Evolutionary conservation across 345 rosid genomes (phyloP), one percentile per base, ranked within the genome.

Genomic region (Brassica cretica): DNA sequence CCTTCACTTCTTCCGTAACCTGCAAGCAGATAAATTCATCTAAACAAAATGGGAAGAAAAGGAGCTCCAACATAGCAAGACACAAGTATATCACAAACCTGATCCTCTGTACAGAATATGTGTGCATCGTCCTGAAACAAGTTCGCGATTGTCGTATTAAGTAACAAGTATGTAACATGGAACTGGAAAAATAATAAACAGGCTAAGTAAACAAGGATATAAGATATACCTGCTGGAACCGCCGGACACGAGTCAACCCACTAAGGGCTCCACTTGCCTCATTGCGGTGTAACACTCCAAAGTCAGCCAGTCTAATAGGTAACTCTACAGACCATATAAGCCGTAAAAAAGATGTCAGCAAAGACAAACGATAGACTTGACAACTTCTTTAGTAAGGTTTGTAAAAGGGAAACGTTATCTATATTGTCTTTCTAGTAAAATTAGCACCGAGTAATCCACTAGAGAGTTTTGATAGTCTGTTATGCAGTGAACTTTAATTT

Each of bases 221-320:
- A 60, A 72, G 56, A 8, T 14, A 78, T 78, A 95, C 99, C 98
- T 96, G 99, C 84, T 96, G 97, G 86, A 96, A 93, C 82, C 99
- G 93, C 80, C 97, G 88, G 70, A 96, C 99, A 68, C 98, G 97
- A 77, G 97, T 93, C 84, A 96, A 85, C 76, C 99, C 98, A 72
- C 93, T 90, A 69, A 96, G 95, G 32, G 95, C 99, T 75, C 98
- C 99, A 85, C 98, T 91, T 72, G 99, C 99, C 85, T 96, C 99
- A 62, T 96, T 93, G 16, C 97, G 97, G 83, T 93, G 98, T 84
- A 96, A 82, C 67, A 88, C 98, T 53, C 99, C 99, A 83, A 91
- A 96, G 88, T 96, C 97, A 70, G 99, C 99, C 78, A 90, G 27
- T 74, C 98, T 86, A 71, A 96, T 86, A 78, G 98, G 99, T 78